These are phyloP conservation scores for Solanum bukasovii DNA, from an alignment of 257 asterid species.

Conservation along the genomic window DNA sequence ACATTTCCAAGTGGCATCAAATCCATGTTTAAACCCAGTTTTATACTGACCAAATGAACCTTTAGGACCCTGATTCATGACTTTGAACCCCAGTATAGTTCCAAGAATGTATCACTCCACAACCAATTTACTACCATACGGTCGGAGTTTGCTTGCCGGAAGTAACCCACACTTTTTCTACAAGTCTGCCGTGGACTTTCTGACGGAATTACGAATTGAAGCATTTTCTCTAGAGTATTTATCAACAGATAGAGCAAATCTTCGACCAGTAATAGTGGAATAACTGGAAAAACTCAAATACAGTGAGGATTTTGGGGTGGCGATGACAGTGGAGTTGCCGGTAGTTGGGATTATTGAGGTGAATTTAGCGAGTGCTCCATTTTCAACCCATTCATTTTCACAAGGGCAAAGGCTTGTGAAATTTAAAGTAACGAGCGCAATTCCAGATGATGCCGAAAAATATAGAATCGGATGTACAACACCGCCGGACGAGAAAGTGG, in stretches of 20 bases:
- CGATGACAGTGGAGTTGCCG: constrained; percentile 53
- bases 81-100: constrained; percentile 43
- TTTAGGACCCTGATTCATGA: constrained; percentile 63
- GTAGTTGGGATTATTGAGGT: constrained; percentile 66
- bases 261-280: constrained; percentile 50
- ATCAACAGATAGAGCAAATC: constrained; percentile 40
- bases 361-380: constrained; percentile 85
- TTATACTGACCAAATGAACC: constrained; percentile 71
- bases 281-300: constrained; percentile 46
- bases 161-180: constrained; percentile 81
- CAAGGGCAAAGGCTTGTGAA: constrained; percentile 83
- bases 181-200: constrained; percentile 45
- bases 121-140: constrained; percentile 76
- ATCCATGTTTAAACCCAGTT: constrained; percentile 65
- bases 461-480: constrained; percentile 53
- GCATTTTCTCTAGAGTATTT: constrained; percentile 84
- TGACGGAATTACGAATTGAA: constrained; percentile 75
- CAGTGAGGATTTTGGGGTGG: constrained; percentile 43
- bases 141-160: constrained; percentile 65
- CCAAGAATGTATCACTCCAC: constrained; percentile 93
- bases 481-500: constrained; percentile 66
- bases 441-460: constrained; percentile 22
- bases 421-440: constrained; percentile 44
- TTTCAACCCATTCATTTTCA: constrained; percentile 80
- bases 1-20: constrained; percentile 63